A percentile compares a stretch with the other conserved stretches of the same genome.
Conservation (phyloP, 371 early-diverging fungal genomes). For the Choanephora cucurbitarum region DNA sequence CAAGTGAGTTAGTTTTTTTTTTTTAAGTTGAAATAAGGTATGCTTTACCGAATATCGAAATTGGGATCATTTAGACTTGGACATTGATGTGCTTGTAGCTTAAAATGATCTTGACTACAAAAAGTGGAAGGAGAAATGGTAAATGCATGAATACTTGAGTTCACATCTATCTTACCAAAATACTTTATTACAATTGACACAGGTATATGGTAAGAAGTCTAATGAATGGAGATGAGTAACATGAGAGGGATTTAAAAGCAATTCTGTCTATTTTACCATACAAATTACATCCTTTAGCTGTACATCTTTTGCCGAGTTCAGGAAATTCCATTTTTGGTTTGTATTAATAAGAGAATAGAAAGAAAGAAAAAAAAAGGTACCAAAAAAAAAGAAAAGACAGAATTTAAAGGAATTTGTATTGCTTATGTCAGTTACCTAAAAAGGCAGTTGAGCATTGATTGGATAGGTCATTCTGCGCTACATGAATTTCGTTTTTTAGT, state of each 20-base stretch:
- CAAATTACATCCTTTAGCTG: constrained; percentile 46
- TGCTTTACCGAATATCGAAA: constrained; percentile 46
- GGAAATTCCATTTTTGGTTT: constrained; percentile 48
- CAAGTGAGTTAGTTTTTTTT: neutral
- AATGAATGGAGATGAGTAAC: neutral
- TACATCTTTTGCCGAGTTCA: constrained; percentile 58
- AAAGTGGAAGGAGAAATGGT: neutral
- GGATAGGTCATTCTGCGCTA: no score
- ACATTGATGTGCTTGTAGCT: constrained; percentile 57
- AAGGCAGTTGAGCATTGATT: no score
- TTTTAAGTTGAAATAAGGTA: neutral
- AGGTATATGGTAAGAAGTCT: constrained; percentile 65
- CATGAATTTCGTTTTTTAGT: no score
- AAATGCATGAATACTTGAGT: neutral
- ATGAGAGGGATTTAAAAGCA: neutral
- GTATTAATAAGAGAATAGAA: no score
- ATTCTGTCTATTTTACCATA: constrained; percentile 48
- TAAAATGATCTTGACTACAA: constrained; percentile 63
- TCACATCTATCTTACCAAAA: constrained; percentile 44
- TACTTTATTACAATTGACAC: constrained; percentile 56
- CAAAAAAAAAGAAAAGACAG: no score
- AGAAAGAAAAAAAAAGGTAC: no score
- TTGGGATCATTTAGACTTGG: constrained; percentile 47
- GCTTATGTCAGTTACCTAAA: no score
- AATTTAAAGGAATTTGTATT: no score